Evolutionary conservation across 2,329 filamentous ascomycete genomes (phyloP).

Genomic region (Biscogniauxia sp.): DNA sequence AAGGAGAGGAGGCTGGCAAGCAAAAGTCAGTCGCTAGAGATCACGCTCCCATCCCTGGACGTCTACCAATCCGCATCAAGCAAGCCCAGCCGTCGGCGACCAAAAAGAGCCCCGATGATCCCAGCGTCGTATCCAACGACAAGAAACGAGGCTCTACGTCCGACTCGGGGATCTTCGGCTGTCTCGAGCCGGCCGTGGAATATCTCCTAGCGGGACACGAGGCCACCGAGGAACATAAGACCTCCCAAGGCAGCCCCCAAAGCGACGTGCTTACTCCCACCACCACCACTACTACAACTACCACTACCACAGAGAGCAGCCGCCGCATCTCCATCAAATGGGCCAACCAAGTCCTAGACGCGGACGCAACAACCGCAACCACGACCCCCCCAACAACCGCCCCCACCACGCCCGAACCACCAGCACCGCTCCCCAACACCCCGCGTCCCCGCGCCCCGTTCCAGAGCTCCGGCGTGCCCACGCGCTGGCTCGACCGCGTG

Average conservation of each 20-base stretch:
- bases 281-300: no score
- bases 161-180: background rate
- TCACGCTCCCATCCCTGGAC: background rate
- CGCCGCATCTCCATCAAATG: background rate
- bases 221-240: no score
- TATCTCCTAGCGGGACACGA: background rate
- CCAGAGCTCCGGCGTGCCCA: slow-evolving; percentile 9
- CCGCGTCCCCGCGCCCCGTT: no score
- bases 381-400: no score
- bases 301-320: background rate
- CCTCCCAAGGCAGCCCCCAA: no score
- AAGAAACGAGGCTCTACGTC: background rate
- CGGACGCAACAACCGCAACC: no score
- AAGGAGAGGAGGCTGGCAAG: background rate
- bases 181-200: background rate
- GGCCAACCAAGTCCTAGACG: background rate
- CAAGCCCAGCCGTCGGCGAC: background rate
- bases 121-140: background rate
- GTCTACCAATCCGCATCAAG: slow-evolving; percentile 10
- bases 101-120: background rate
- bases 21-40: background rate
- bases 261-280: no score
- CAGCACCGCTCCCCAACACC: no score
- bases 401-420: no score
- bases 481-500: slow-evolving; percentile 22